Conservation (phyloP, 345 rosid species). For the Aquilaria yunnanensis region DNA sequence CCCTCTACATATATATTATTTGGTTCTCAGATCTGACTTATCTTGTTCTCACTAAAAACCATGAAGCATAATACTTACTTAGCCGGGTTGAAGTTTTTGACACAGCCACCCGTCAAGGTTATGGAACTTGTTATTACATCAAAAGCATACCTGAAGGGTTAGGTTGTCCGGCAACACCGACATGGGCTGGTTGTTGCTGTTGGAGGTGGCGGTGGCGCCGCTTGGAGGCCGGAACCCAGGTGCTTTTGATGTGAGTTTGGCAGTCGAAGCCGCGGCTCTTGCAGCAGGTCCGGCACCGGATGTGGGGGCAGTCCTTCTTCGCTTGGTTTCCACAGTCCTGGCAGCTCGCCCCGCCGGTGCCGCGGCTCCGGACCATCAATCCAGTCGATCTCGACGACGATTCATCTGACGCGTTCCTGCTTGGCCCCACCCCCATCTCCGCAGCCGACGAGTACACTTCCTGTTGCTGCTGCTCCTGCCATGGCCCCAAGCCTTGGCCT, state of each 20-base stretch:
- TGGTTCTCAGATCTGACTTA: no score
- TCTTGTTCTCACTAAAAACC: no score
- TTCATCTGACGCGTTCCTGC: constrained; percentile 43
- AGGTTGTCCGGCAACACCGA: no score
- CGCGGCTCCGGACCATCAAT: constrained; percentile 35
- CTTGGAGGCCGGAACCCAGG: constrained; percentile 79
- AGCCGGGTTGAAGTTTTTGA: no score
- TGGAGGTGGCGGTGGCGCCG: constrained; percentile 70
- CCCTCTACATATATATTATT: no score
- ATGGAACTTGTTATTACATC: no score
- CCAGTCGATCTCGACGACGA: constrained; percentile 41
- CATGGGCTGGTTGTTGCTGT: constrained; percentile 26
- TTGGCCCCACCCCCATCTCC: constrained; percentile 43
- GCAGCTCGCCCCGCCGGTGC: constrained; percentile 36
- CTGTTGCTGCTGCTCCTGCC: constrained; percentile 48
- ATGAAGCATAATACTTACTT: no score
- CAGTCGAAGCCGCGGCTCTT: constrained; percentile 78
- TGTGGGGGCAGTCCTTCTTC: constrained; percentile 69
- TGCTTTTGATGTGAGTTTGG: constrained; percentile 76
- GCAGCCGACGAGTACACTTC: constrained; percentile 60
- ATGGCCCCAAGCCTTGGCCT: constrained; percentile 48
- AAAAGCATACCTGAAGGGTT: constrained; percentile 45
- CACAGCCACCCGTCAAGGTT: no score
- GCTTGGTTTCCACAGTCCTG: constrained; percentile 26
- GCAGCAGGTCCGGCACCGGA: constrained; percentile 83